These are phyloP conservation scores for Teratosphaeria viscida DNA, from an alignment of 2,329 filamentous ascomycete species.

Conservation along the genomic window DNA sequence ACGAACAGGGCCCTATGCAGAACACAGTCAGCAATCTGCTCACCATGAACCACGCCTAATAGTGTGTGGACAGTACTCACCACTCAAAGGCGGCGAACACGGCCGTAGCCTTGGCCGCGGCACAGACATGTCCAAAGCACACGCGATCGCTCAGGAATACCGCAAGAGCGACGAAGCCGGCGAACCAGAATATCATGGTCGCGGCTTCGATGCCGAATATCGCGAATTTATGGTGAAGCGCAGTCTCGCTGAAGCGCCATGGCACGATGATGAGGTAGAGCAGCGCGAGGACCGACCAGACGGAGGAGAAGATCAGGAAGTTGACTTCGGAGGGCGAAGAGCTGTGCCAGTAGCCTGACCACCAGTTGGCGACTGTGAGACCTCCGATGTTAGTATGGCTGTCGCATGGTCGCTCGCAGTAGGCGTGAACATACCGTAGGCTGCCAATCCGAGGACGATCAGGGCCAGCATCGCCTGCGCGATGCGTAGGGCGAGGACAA, in stretches of 20 bases:
- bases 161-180: conserved; percentile 68
- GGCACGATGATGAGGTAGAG: conserved; percentile 61
- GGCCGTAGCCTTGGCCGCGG: conserved; percentile 50
- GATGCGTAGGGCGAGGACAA: conserved; percentile 54
- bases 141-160: conserved; percentile 50
- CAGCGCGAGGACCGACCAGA: conserved; percentile 65
- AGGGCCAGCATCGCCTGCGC: conserved; percentile 59
- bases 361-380: conserved; percentile 45
- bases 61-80: conserved; percentile 24
- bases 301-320: conserved; percentile 69
- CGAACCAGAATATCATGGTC: conserved; percentile 84
- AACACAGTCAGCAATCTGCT: not conserved
- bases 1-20: conserved; percentile 40
- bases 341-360: conserved; percentile 42
- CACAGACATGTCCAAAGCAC: conserved; percentile 48
- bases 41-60: not conserved
- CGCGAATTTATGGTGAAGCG: conserved; percentile 52
- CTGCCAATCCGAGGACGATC: conserved; percentile 64
- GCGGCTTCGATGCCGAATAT: conserved; percentile 59
- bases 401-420: not conserved
- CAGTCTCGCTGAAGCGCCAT: conserved; percentile 24
- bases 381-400: not conserved
- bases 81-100: conserved; percentile 59
- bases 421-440: conserved; percentile 49
- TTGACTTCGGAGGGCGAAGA: conserved; percentile 49